Evolutionary conservation across 306 rosid genomes (phyloP), one percentile per base, ranked within the genome.

Genomic region (Vigna radiata): DNA sequence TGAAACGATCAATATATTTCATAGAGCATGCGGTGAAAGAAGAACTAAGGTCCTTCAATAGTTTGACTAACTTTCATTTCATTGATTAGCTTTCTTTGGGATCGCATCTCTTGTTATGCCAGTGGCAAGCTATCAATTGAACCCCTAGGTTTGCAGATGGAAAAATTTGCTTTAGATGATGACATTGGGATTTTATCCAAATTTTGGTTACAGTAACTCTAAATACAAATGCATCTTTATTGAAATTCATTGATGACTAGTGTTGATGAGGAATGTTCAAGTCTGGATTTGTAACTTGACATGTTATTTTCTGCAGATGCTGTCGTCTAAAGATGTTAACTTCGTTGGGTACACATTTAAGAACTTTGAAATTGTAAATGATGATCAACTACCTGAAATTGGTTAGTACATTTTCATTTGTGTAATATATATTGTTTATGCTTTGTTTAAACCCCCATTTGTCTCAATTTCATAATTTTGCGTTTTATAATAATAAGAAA

Each of bases 261-360:
- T 68, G 66, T 73, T 58, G 70, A 13, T 33, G 65, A 8, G 56
- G 49, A 77, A 53, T 14, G 48, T 41, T 79, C 72, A 55, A 25
- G 25, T 83, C 29, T 52, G 67, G 66, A 29, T 19, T 77, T 83
- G 75, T 85, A 64, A 81, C 78, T 72, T 76, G 85, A 54, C 52
- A 18, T 81, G 43, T 61, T 66, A 52, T 75, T 69, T 76, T 61
- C 63, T 89, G 89, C 91, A 96, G 99, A 96, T 96, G 99, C 83
- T 96, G 77, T 88, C 98, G 19, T 92, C 98, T 33, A 93, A 91
- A 81, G 99, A 96, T 77, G 83, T 91, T 59, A 96, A 96, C 90
- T 96, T 96, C 43, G 99, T 93, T 63, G 99, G 99, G 8, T 95
- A 95, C 86, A 95, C 99, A 3, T 95, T 89, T 77, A 95, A 96